Percentiles rank a stretch among this genome's conserved stretches.
Conservation (phyloP, 139 green algal species). For the Ostreobium quekettii region DNA sequence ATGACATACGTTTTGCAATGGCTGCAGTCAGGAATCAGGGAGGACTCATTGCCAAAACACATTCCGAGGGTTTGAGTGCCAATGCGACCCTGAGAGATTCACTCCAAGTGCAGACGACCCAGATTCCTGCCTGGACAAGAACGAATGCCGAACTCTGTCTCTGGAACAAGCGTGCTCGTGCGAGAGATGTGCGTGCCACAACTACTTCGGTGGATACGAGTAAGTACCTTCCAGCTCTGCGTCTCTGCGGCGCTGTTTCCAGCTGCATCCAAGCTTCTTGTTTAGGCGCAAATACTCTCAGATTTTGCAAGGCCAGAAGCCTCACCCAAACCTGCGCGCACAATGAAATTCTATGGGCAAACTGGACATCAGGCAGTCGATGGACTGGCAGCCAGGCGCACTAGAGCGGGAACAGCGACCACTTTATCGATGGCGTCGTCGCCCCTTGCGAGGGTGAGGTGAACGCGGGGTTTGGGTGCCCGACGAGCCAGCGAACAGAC, state of each 20-base stretch:
- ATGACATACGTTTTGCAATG: too few species aligned
- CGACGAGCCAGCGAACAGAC: too few species aligned
- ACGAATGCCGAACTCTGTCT: neutral
- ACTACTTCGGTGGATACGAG: neutral
- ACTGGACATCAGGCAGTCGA: too few species aligned
- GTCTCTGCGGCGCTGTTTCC: neutral
- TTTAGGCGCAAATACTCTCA: too few species aligned
- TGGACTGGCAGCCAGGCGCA: too few species aligned
- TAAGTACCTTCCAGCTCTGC: neutral
- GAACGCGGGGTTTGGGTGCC: too few species aligned
- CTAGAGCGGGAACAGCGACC: too few species aligned
- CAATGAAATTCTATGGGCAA: too few species aligned
- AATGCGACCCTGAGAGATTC: neutral
- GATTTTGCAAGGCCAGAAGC: too few species aligned
- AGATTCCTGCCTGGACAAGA: neutral
- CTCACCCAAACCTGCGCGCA: too few species aligned
- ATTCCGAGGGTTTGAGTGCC: neutral
- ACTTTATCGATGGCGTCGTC: too few species aligned
- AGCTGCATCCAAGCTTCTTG: neutral
- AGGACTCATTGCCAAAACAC: neutral
- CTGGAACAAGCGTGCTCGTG: neutral
- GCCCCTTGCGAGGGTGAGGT: too few species aligned
- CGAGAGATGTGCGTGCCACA: slow-evolving; percentile 2
- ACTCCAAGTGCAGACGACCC: neutral
- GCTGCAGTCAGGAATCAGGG: neutral